Evolutionary conservation across 179 eudicot species (phyloP).

Genomic region (Corrigiola litoralis): DNA sequence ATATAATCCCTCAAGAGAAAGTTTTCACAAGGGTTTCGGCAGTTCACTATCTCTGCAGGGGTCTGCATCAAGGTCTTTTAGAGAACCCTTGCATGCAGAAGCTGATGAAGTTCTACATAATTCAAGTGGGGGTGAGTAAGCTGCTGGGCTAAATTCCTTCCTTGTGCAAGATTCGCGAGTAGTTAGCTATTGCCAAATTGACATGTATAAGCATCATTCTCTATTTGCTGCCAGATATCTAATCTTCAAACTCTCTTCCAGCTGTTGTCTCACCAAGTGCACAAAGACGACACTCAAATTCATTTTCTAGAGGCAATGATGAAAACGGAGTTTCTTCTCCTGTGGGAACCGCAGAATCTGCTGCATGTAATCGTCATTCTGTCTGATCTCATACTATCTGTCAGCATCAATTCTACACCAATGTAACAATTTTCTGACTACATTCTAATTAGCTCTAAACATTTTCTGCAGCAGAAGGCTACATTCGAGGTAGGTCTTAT

Average conservation of each 20-base stretch:
- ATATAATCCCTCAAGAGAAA: constrained; percentile 67
- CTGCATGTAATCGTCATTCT: constrained; percentile 57
- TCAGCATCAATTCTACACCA: neutral
- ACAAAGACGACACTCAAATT: constrained; percentile 40
- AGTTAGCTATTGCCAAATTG: neutral
- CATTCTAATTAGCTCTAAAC: constrained; percentile 43
- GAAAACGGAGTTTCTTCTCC: constrained; percentile 43
- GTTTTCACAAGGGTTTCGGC: constrained; percentile 59
- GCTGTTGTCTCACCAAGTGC: constrained; percentile 41
- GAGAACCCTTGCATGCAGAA: constrained; percentile 64
- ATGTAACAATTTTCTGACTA: neutral
- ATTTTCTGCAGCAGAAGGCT: constrained; percentile 97
- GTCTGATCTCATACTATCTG: constrained; percentile 10
- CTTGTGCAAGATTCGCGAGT: neutral
- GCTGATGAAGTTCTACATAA: constrained; percentile 80
- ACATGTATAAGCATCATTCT: constrained; percentile 1
- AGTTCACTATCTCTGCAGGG: constrained; percentile 85
- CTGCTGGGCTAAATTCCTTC: neutral
- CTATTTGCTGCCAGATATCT: constrained; percentile 39
- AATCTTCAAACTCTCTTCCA: constrained; percentile 44
- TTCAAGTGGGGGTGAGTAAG: constrained; percentile 58
- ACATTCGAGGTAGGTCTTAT: constrained; percentile 90
- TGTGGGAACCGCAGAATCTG: constrained; percentile 48
- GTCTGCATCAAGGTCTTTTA: constrained; percentile 58
- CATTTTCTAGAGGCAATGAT: constrained; percentile 50